Evolutionary conservation across 257 asterid genomes (phyloP).

Genomic region (Nicotiana tomentosiformis): DNA sequence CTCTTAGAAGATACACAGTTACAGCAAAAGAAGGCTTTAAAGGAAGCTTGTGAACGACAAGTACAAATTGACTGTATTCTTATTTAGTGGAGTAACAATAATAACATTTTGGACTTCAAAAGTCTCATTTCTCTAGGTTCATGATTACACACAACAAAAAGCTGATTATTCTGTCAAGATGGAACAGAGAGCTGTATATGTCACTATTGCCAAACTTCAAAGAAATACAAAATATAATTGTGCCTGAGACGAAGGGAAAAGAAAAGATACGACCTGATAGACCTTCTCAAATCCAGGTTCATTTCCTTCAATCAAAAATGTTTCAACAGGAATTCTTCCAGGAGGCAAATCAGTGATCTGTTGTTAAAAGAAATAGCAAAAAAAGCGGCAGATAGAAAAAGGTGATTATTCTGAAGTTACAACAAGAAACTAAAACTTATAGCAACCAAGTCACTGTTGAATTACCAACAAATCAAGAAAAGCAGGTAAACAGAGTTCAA

Average conservation of each 20-base stretch:
- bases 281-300: slow-evolving; percentile 71
- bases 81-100: not conserved
- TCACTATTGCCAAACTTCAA: not conserved
- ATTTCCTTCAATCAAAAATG: slow-evolving; percentile 66
- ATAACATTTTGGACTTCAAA: not conserved
- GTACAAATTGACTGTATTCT: not conserved
- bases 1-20: not conserved
- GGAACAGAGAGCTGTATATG: not conserved
- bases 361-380: slow-evolving; percentile 19
- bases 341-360: slow-evolving; percentile 97
- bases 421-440: not conserved
- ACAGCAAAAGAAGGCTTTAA: not conserved
- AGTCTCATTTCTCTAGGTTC: not conserved
- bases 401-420: not conserved
- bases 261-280: slow-evolving; percentile 47
- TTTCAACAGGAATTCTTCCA: slow-evolving; percentile 86
- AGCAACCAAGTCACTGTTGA: not conserved
- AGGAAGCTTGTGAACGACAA: not conserved
- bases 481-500: not conserved
- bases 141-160: not conserved
- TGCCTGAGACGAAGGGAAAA: not conserved
- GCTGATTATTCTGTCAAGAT: not conserved
- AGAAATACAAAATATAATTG: not conserved
- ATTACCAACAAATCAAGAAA: not conserved
- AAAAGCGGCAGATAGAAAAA: not conserved